Base-by-base conservation (phyloP, 177 flowering plant species). In the Vitis hybrid region DNA sequence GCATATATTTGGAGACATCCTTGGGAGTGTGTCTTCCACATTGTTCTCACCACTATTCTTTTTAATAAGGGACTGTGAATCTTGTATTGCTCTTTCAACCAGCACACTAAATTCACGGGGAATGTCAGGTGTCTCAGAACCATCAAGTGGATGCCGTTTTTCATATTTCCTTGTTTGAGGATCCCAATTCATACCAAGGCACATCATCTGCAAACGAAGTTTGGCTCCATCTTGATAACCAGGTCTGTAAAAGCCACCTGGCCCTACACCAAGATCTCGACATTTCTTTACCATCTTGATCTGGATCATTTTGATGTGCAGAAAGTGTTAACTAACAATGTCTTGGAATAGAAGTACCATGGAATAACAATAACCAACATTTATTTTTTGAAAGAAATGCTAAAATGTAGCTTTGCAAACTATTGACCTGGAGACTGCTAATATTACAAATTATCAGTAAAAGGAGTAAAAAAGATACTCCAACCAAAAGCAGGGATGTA, bases 1-100 rank as follows among this genome's bases (percentile, higher is more conserved):
- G 84, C 97, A 90, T 64, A 91, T 73, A 67, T 90, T 80, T 11
- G 95, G 97, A 11, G 80, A 52, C 87, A 90, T 80, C 8, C 63
- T 10, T 1, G 97, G 93, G 48, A 88, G 77, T 20, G 75, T 59
- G 1, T 72, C 65, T 69, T 73, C 83, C 2, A 61, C 80, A 59
- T 82, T 72, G 24, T 63, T 49, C 52, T 46, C 51, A n/a, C 11
- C 12, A 3, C 1, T 9, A 8, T 67, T 71, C 17, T 30, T 56
- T 13, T 73, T 75, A 30, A 78, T 65, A 11, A 75, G 65, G 67
- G 64, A 32, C 65, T 76, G 77, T 21, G 84, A 72, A 56, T 65
- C 73, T 21, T 49, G 46, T 12, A 81, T 73, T 15, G 84, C 76
- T 24, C 66, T 51, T 54, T 73, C 66, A 61, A 76, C 81, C 60